Conservation (phyloP, 1,284 basidiomycete species). For the Leccinum griseonigrum region DNA sequence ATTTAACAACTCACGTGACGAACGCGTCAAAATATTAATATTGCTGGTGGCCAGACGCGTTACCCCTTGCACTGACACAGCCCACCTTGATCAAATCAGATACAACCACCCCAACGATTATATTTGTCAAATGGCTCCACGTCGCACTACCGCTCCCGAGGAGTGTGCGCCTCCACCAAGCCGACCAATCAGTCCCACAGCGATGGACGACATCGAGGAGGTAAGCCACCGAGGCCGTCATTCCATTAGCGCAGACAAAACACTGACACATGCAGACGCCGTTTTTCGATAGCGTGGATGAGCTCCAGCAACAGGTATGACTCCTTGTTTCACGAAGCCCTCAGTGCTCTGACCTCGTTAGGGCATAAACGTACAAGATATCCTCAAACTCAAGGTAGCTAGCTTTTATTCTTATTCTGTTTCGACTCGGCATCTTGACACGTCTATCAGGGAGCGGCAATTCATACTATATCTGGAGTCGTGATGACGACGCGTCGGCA, state of each 20-base stretch:
- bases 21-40: slow-evolving; percentile 9
- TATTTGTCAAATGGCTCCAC: slow-evolving; percentile 25
- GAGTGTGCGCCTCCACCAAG: slow-evolving; percentile 36
- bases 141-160: slow-evolving; percentile 25
- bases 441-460: slow-evolving; percentile 56
- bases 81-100: no score
- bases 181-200: slow-evolving; percentile 38
- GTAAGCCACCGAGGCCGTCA: slow-evolving; percentile 22
- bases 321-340: neutral
- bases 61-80: neutral
- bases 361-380: slow-evolving; percentile 95
- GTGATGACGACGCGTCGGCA: slow-evolving; percentile 86
- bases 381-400: slow-evolving; percentile 82
- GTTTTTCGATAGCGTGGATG: slow-evolving; percentile 80
- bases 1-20: slow-evolving; percentile 21
- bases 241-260: neutral
- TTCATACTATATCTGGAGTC: slow-evolving; percentile 79
- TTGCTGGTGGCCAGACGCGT: neutral
- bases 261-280: slow-evolving; percentile 38
- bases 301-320: slow-evolving; percentile 82
- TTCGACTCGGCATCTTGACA: slow-evolving; percentile 1
- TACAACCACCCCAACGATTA: neutral
- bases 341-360: slow-evolving; percentile 31
- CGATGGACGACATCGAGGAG: slow-evolving; percentile 44
- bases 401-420: slow-evolving; percentile 3